Evolutionary conservation across 805 yeast species (phyloP), one percentile per base, ranked within the genome.

Genomic region (Hanseniaspora osmophila): DNA sequence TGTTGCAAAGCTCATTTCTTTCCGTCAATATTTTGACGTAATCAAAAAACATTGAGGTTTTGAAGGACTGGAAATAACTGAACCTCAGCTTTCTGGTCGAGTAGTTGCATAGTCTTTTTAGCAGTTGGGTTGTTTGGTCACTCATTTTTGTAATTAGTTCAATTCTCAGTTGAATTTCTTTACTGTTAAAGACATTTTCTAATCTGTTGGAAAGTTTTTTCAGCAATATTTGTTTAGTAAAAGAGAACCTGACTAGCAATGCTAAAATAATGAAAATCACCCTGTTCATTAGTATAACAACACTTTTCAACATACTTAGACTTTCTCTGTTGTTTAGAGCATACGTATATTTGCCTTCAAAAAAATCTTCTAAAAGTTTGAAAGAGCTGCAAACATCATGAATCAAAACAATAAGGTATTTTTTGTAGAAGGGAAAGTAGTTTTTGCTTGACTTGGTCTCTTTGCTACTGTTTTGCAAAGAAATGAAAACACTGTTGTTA

Each of bases 21-120:
- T 40, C 13, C 6, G 16, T 39, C 6, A 37, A n/a, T 37, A 43
- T 30, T 7, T 30, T 40, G 30, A 46, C 32, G 32, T 42, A 46
- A 40, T 46, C 48, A 30, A 46, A 43, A 37, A 40, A 46, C 15
- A 46, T 15, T 29, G 42, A 43, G 12, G 41, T 2, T 40, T 46
- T 46, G 39, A 46, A 46, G n/a, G 42, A 40, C 13, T 46, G 45
- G 30, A 42, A 43, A 13, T 41, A 22, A 3, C 18, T 15, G 12
- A 46, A 43, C 37, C 48, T 46, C 11, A 30, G 43, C 11, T 35
- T 22, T 11, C 11, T 15, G 5, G 48, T 40, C 19, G n/a, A 43
- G 10, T 41, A 42, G 32, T 43, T 33, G 10, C 41, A 29, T 22
- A 40, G 30, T 7, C 16, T 30, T 16, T 30, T 38, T 10, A 46